A percentile compares a stretch with the other conserved stretches of the same genome.
phyloP scores from a whole-genome alignment of 1,284 basidiomycete genomes.

The Irpex sp. region DNA sequence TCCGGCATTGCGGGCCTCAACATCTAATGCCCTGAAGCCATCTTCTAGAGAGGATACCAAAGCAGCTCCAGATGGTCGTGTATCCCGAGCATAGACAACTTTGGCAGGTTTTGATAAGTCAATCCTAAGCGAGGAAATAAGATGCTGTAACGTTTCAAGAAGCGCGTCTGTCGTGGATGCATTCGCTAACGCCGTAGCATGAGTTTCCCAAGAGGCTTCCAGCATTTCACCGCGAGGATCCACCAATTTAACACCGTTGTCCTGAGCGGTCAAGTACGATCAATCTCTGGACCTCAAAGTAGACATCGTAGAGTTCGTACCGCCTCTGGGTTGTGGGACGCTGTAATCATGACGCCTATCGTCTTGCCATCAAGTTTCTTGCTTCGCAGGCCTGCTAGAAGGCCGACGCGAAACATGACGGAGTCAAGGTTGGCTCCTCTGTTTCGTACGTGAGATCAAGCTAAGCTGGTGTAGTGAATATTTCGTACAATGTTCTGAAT shows the following conservation, averaged over 20 bases:
- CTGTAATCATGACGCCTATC: conserved; percentile 98
- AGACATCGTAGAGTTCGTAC: conserved; percentile 36
- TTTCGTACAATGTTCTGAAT: conserved; percentile 86
- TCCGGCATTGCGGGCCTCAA: conserved; percentile 68
- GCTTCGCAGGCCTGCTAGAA: conserved; percentile 89
- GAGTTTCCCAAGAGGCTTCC: conserved; percentile 89
- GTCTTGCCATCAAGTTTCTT: conserved; percentile 87
- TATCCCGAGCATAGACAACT: conserved; percentile 92
- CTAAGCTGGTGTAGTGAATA: not conserved
- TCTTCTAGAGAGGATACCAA: conserved; percentile 85
- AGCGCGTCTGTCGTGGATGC: conserved; percentile 74
- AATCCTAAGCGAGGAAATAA: conserved; percentile 73
- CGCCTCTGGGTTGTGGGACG: conserved; percentile 96
- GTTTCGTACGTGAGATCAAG: not conserved
- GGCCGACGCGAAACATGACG: conserved; percentile 90
- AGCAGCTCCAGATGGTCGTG: conserved; percentile 83
- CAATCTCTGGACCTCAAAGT: not conserved
- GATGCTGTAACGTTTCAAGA: conserved; percentile 57
- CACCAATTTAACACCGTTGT: conserved; percentile 98
- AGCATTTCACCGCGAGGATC: conserved; percentile 99
- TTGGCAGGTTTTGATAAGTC: conserved; percentile 76
- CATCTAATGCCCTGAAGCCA: conserved; percentile 73
- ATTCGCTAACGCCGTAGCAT: conserved; percentile 91
- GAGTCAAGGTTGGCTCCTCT: conserved; percentile 86
- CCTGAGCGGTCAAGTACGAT: conserved; percentile 43